Base-by-base conservation (phyloP, 768 basidiomycete species). In the Mycena haematopus region DNA sequence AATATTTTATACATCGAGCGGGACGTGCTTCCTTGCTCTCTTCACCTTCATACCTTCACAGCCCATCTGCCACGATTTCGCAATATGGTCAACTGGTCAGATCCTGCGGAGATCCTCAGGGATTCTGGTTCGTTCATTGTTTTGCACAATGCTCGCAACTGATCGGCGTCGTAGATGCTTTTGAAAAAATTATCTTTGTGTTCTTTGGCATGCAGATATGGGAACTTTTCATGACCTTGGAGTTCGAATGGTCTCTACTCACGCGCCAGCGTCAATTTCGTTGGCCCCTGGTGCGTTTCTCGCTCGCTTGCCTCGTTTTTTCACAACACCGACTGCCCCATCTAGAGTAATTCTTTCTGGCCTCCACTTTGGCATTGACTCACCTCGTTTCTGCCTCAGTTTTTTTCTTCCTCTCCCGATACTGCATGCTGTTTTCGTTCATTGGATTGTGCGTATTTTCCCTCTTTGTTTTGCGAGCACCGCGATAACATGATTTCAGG, bases 351-450 rank as follows among this genome's bases (percentile, higher is more conserved):
- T 65, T 68, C 21, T 31, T 13, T 47, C 52, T 21, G 19, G 51
- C 52, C 53, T 27, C 6, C 19, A 25, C 47, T 11, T 44, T 54
- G 15, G 25, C 50, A 46, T 50, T 14, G 44, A 40, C 65, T 52
- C 47, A 66, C 63, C 27, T 29, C 7, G 29, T 31, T 17, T 19
- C 15, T 27, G 46, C 38, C 24, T 2, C 50, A 78, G 88, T 84
- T 25, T 86, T 88, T 63, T 88, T 88, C 71, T 89, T 91, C 71
- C 75, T 88, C 25, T 87, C 85, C 70, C 85, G 89, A 62, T 91
- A 91, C 71, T 88, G 86, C 72, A 85, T 90, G 79, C 69, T 91
- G n/a, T 77, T 84, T 59, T 82, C 88, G 4, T 79, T 90, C 68
- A 72, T 86, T 65, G 88, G 89, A 59, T 65, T 91, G 88, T 88